Evolutionary conservation across 768 basidiomycete genomes (phyloP), one percentile per base, ranked within the genome.

Genomic region (Boletus speciosus): DNA sequence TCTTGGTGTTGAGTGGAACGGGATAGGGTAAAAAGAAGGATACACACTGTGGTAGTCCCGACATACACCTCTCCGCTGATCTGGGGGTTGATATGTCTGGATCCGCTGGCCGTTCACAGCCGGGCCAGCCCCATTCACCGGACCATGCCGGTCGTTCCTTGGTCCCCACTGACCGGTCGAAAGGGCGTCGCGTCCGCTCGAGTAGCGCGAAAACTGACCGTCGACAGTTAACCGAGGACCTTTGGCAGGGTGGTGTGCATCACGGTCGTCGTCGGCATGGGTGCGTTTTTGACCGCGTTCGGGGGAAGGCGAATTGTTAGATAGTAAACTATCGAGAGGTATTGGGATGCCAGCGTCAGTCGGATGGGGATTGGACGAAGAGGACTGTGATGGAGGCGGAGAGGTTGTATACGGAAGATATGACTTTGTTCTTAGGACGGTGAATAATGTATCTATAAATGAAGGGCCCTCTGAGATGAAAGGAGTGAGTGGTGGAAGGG

Each of bases 1-100:
- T 9, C 56, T 42, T 52, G 19, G 52, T 49, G 49, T 57, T 57
- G 54, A 51, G 54, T 51, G 41, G 48, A 39, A 49, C 29, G 42
- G 40, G 14, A 39, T 40, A 27, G 58, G 40, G 49, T 45, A 32
- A 35, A 37, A 39, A 50, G 37, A 51, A 25, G 41, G 45, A 45
- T 37, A 80, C 94, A 66, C 66, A 95, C 95, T 91, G 70, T 95
- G 85, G 69, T 96, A 98, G 71, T 98, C 93, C 55, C 88, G 81
- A 74, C 94, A 98, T 57, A 88, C 81, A 12, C 89, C 89, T 59
- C 84, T 80, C 57, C 81, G 82, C 66, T 84, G 85, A 59, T 86
- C 88, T 63, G 83, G 86, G 31, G 85, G 86, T 50, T 81, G 81
- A 63, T 90, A 90, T 6, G 76, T 75, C 60, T 81, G 82, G 34